These are phyloP conservation scores for Nicotiana obtusifolia DNA, from an alignment of 257 asterid genomes.

Conservation along the genomic window DNA sequence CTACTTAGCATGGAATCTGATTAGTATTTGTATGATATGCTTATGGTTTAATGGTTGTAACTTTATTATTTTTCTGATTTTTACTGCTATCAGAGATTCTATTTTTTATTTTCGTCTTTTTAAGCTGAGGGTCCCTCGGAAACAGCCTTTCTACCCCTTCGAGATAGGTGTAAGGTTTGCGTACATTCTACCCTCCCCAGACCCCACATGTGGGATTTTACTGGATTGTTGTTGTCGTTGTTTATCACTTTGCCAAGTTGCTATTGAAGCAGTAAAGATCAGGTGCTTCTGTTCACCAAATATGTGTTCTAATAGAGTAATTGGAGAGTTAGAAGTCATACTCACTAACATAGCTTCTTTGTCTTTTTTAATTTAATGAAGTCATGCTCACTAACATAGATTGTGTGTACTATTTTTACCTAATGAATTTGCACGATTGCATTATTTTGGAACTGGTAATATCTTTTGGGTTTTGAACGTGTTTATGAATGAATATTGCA, in stretches of 20 bases:
- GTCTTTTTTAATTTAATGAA: not conserved
- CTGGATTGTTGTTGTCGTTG: too few species aligned
- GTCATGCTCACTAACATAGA: not conserved
- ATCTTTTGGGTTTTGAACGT: not conserved
- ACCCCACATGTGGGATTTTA: too few species aligned
- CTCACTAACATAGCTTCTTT: not conserved
- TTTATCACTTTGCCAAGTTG: not conserved
- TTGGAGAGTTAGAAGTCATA: not conserved
- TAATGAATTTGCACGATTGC: not conserved
- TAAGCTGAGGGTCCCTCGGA: too few species aligned
- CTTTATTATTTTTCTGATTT: not conserved
- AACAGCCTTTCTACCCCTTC: too few species aligned
- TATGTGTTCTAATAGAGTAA: not conserved
- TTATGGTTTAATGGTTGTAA: not conserved
- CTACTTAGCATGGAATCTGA: not conserved
- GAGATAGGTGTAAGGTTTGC: too few species aligned
- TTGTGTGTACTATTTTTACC: not conserved
- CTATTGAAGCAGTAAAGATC: not conserved
- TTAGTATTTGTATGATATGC: not conserved
- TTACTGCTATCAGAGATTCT: too few species aligned
- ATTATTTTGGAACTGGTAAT: not conserved
- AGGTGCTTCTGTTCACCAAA: not conserved
- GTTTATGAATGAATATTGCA: slow-evolving; percentile 22
- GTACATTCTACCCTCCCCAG: too few species aligned
- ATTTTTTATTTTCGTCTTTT: too few species aligned